Conservation (phyloP, 192 early-diverging fungal species). For the Rhizophagus sp. region DNA sequence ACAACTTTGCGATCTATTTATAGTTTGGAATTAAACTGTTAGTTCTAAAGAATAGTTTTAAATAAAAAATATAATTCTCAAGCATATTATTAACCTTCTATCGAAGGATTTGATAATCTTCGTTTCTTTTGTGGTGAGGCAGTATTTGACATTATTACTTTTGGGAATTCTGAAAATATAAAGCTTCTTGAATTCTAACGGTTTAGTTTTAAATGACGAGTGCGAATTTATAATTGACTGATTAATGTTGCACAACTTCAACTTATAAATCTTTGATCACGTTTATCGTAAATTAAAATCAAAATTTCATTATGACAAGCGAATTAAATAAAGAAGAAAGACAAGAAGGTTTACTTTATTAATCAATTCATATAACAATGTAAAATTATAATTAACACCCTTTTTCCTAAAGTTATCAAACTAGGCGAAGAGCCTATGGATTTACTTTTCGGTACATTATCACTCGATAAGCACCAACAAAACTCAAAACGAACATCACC, state of each 20-base stretch:
- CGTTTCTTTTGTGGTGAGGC: conserved; percentile 3
- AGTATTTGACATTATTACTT: neutral
- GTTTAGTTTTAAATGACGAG: too few relatives aligned
- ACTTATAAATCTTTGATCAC: too few relatives aligned
- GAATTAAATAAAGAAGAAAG: too few relatives aligned
- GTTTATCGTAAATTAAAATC: too few relatives aligned
- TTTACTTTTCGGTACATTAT: neutral
- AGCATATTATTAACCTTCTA: conserved; percentile 2
- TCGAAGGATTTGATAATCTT: neutral
- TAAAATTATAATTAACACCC: too few relatives aligned
- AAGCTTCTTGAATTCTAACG: too few relatives aligned
- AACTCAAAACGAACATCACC: neutral
- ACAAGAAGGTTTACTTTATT: too few relatives aligned
- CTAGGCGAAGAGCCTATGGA: neutral
- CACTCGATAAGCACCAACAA: neutral
- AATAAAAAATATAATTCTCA: neutral
- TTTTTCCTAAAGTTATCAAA: too few relatives aligned
- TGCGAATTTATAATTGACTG: too few relatives aligned
- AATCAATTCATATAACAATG: too few relatives aligned
- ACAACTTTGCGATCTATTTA: neutral
- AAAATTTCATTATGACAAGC: too few relatives aligned
- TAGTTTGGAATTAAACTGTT: neutral
- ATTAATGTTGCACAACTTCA: too few relatives aligned
- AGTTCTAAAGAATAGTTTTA: neutral
- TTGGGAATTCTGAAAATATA: neutral